A percentile compares a stretch with the other conserved stretches of the same genome.
phyloP scores from a whole-genome alignment of 2,329 filamentous ascomycete species.

The Arthroderma uncinatum region DNA sequence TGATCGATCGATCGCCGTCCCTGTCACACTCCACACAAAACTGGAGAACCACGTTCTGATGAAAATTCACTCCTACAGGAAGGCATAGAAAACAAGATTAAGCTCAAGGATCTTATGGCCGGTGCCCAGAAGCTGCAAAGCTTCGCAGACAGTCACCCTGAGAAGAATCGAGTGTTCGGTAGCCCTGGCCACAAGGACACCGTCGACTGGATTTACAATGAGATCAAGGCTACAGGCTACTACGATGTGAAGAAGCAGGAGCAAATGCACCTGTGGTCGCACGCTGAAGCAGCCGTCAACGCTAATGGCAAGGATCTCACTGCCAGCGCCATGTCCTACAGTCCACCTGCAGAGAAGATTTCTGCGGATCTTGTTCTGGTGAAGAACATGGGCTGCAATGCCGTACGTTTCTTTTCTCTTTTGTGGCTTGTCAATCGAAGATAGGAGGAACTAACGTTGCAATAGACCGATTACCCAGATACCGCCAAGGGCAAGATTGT shows the following conservation, averaged over 20 bases:
- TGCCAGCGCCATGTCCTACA: slow-evolving; percentile 14
- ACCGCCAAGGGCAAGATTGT: slow-evolving; percentile 48
- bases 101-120: slow-evolving; percentile 16
- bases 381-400: slow-evolving; percentile 51
- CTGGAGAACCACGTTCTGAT: slow-evolving; percentile 4
- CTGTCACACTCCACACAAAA: not conserved
- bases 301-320: slow-evolving; percentile 11
- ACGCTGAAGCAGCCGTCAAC: slow-evolving; percentile 9
- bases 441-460: slow-evolving; percentile 31
- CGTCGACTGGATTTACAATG: slow-evolving; percentile 14
- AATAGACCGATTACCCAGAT: not conserved
- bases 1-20: not conserved
- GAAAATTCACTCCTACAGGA: slow-evolving; percentile 15
- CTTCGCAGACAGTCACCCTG: slow-evolving; percentile 17
- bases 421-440: not conserved
- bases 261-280: slow-evolving; percentile 15
- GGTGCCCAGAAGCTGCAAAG: slow-evolving; percentile 17
- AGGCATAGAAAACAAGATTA: slow-evolving; percentile 15
- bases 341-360: slow-evolving; percentile 12
- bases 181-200: slow-evolving; percentile 14
- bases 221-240: slow-evolving; percentile 13
- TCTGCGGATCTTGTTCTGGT: slow-evolving; percentile 43
- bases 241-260: slow-evolving; percentile 16
- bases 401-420: slow-evolving; percentile 18
- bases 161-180: slow-evolving; percentile 20